Evolutionary conservation across 164 flowering plant species (phyloP).

Genomic region (Liquidambar formosana): DNA sequence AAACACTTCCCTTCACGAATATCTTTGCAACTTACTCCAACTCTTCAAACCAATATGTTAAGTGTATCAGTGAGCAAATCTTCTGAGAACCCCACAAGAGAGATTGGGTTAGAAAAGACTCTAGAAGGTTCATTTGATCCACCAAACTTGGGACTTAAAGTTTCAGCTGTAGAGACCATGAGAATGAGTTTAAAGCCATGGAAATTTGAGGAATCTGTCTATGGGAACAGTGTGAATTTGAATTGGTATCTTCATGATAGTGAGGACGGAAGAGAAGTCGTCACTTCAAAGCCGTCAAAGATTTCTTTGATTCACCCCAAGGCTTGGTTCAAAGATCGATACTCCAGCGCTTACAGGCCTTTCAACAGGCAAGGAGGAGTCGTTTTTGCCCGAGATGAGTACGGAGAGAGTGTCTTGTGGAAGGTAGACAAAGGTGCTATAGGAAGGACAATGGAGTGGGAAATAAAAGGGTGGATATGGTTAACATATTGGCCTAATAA

Average conservation of each 20-base stretch:
- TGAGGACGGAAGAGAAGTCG: constrained; percentile 74
- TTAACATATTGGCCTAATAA: constrained; percentile 92
- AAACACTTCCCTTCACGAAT: constrained; percentile 92
- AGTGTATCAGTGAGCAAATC: constrained; percentile 86
- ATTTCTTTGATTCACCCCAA: constrained; percentile 57
- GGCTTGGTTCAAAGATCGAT: constrained; percentile 83
- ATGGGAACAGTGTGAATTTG: constrained; percentile 58
- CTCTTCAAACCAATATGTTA: constrained; percentile 50
- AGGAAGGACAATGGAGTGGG: constrained; percentile 84
- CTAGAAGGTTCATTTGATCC: constrained; percentile 63
- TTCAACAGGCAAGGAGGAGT: constrained; percentile 92
- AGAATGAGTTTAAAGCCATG: constrained; percentile 75
- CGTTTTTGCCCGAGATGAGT: constrained; percentile 84
- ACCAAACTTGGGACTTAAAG: constrained; percentile 50
- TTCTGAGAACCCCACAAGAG: constrained; percentile 69
- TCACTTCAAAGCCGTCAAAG: constrained; percentile 71
- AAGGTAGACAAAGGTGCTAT: constrained; percentile 56
- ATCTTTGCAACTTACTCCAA: constrained; percentile 75
- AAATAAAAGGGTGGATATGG: constrained; percentile 75
- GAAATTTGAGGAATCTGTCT: constrained; percentile 86
- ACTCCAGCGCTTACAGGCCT: constrained; percentile 69
- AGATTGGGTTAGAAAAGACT: constrained; percentile 54
- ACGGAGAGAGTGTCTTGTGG: constrained; percentile 81
- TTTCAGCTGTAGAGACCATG: constrained; percentile 56
- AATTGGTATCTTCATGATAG: constrained; percentile 85